phyloP scores from a whole-genome alignment of 352 stramenopile species.

The Pythium biforme region DNA sequence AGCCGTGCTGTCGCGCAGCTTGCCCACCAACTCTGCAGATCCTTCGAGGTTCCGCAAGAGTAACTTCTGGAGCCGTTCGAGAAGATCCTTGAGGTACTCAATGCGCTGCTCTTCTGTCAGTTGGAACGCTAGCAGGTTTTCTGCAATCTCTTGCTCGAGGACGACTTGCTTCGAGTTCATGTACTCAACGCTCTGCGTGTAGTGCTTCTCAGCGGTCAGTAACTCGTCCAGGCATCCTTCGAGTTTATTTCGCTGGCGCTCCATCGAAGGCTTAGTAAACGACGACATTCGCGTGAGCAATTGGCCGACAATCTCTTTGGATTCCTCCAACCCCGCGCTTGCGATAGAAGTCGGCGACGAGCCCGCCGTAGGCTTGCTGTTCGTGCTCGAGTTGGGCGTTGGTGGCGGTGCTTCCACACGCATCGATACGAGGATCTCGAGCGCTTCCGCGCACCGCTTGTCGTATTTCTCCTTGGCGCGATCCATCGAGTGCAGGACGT shows the following conservation, averaged over 20 bases:
- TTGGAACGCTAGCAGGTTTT: slow-evolving; percentile 79
- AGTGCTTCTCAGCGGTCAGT: slow-evolving; percentile 63
- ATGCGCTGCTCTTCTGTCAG: slow-evolving; percentile 82
- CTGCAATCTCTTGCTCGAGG: slow-evolving; percentile 68
- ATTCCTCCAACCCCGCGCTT: slow-evolving; percentile 42
- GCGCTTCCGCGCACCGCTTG: slow-evolving; percentile 62
- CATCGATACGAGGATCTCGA: slow-evolving; percentile 41
- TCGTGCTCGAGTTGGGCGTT: slow-evolving; percentile 1
- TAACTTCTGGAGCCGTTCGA: slow-evolving; percentile 64
- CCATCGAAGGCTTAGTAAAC: slow-evolving; percentile 59
- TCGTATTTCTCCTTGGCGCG: slow-evolving; percentile 83
- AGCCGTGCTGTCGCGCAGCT: slow-evolving; percentile 47
- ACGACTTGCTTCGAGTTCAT: slow-evolving; percentile 64
- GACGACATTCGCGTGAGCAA: slow-evolving; percentile 79
- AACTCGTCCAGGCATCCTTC: slow-evolving; percentile 65
- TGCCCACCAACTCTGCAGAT: slow-evolving; percentile 43
- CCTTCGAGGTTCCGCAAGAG: slow-evolving; percentile 47
- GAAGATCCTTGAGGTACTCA: slow-evolving; percentile 75
- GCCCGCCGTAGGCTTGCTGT: not conserved
- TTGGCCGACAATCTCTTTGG: slow-evolving; percentile 68
- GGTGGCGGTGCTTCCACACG: slow-evolving; percentile 7
- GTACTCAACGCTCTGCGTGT: slow-evolving; percentile 63
- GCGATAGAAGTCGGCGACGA: not conserved
- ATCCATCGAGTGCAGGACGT: slow-evolving; percentile 57
- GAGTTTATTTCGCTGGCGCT: slow-evolving; percentile 64